Base-by-base conservation (phyloP, 208 protist species). In the Wallacemonas sp. region DNA sequence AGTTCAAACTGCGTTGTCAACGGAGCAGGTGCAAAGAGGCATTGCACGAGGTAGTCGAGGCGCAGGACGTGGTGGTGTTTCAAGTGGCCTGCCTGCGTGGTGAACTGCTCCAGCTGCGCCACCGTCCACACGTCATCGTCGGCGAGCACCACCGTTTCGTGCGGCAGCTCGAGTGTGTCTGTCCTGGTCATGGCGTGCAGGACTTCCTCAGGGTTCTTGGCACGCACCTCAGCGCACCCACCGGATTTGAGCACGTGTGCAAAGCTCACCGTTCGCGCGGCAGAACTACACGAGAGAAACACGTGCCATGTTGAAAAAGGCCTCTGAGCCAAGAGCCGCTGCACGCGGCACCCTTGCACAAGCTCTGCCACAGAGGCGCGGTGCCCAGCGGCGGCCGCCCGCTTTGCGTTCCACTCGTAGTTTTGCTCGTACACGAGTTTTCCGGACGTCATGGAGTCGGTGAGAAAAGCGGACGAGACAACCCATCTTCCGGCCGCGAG, bases 41-140 rank as follows among this genome's bases (percentile, higher is more conserved):
- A 87, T 44, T 91, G 79, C 8, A 87, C 77, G 36, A 93, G 28
- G 59, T 89, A 93, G 25, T 93, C 83, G 23, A 92, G 46, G 16
- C 72, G 74, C 11, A 86, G 52, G 18, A 92, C 78, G 28, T 44
- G 65, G 12, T 63, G 20, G 14, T 61, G 28, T 57, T 29, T 25
- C 25, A 23, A 20, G 18, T 7, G 59, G 38, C 11, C 10, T n/a
- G 44, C n/a, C 36, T 52, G 32, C 14, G 70, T 14, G 10, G 36
- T 45, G 14, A 86, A 62, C 18, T 66, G 33, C 32, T 82, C 74
- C 44, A 92, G 50, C 64, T 86, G 76, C 28, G 23, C 36, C 45
- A 65, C 26, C 1, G 52, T 70, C 76, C 85, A 92, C 23, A 85
- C 52, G 23, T 67, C 50, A 25, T 89, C 83, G 62, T 89, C 86